Evolutionary conservation across 2,329 filamentous ascomycete species (phyloP).

Genomic region (Colletotrichum navitas): DNA sequence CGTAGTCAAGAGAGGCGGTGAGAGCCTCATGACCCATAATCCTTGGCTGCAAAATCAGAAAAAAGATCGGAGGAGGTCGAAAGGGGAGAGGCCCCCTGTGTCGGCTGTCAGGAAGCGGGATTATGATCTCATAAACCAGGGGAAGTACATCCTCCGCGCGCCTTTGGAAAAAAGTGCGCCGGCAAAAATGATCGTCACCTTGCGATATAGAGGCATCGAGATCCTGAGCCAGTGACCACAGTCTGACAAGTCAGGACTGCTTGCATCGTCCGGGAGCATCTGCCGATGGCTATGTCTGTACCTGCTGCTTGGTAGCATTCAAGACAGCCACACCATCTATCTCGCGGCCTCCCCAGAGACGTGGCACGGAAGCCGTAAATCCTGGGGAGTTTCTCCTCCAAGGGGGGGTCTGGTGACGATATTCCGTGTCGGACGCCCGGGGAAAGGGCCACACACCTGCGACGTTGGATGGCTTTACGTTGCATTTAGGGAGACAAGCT

Average conservation of each 20-base stretch:
- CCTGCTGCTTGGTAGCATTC: constrained; percentile 2
- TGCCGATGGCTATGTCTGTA: not conserved
- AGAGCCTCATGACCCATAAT: not conserved
- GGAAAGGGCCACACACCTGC: not conserved
- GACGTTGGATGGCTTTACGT: not conserved
- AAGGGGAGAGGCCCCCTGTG: not conserved
- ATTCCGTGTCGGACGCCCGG: constrained; percentile 13
- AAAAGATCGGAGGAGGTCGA: constrained; percentile 1
- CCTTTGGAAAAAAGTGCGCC: not conserved
- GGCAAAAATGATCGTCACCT: not conserved
- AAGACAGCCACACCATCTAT: constrained; percentile 17
- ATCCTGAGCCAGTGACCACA: not conserved
- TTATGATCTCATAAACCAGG: not conserved
- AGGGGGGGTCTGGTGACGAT: constrained; percentile 31
- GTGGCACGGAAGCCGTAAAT: not conserved
- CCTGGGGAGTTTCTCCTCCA: not conserved
- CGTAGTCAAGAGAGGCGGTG: not conserved
- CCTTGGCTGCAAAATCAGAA: not conserved
- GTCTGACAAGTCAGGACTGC: constrained; percentile 5
- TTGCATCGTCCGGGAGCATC: constrained; percentile 14
- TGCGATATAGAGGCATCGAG: not conserved
- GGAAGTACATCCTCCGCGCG: not conserved
- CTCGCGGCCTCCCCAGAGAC: not conserved
- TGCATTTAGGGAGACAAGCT: not conserved
- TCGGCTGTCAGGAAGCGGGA: not conserved